phyloP scores from a whole-genome alignment of 805 yeast species.

The Maudiozyma serrabonitensis region DNA sequence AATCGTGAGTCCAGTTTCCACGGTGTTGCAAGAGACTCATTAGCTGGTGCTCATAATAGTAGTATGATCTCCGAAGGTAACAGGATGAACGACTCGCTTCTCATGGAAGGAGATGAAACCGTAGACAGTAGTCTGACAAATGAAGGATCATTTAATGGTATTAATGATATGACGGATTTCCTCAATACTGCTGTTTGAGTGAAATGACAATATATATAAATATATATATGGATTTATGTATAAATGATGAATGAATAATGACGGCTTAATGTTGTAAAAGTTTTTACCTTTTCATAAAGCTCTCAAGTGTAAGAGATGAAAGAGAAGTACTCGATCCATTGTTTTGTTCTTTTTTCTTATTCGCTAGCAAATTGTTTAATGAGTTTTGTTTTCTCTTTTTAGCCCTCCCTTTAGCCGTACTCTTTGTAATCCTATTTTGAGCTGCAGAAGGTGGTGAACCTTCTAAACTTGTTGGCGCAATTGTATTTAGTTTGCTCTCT shows the following conservation, averaged over 20 bases:
- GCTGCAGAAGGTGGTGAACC: background rate
- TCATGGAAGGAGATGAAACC: background rate
- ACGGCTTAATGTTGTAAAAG: background rate
- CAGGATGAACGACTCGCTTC: background rate
- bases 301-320: conserved; percentile 38
- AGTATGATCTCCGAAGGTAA: background rate
- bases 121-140: background rate
- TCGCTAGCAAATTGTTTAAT: conserved; percentile 32
- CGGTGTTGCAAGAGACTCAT: conserved; percentile 20
- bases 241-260: background rate
- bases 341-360: conserved; percentile 33
- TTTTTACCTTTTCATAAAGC: conserved; percentile 33
- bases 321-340: conserved; percentile 22
- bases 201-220: background rate
- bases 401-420: conserved; percentile 31
- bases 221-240: background rate
- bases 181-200: background rate
- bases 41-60: conserved; percentile 12
- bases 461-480: background rate
- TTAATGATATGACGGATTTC: conserved; percentile 1
- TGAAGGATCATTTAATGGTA: conserved; percentile 2
- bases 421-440: conserved; percentile 5
- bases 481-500: background rate
- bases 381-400: conserved; percentile 41
- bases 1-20: conserved; percentile 6